Evolutionary conservation across 805 yeast species (phyloP).

Genomic region (Komagataella phaffii): DNA sequence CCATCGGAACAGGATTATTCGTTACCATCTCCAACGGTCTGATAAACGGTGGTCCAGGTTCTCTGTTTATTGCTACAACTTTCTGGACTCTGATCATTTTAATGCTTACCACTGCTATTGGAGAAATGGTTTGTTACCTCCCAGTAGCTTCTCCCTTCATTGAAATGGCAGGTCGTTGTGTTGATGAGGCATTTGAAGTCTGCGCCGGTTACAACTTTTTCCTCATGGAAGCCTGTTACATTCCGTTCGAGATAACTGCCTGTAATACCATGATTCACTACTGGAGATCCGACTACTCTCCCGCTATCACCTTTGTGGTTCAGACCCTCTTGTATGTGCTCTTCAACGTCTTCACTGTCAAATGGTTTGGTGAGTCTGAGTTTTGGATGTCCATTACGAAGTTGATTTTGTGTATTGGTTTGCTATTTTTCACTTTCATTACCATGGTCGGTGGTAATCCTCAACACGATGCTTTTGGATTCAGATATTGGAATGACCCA

Average conservation of each 20-base stretch:
- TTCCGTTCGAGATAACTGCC: conserved; percentile 33
- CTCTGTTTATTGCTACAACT: conserved; percentile 17
- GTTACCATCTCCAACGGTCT: conserved; percentile 23
- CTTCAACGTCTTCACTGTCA: conserved; percentile 33
- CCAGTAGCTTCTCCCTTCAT: conserved; percentile 24
- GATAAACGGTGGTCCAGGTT: conserved; percentile 20
- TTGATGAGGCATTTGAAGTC: conserved; percentile 22
- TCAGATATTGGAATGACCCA: conserved; percentile 27
- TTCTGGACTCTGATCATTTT: conserved; percentile 19
- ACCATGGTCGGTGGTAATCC: conserved; percentile 50
- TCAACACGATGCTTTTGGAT: conserved; percentile 34
- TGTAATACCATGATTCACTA: conserved; percentile 41
- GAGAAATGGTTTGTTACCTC: conserved; percentile 22
- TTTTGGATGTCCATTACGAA: conserved; percentile 33
- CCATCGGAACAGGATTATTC: conserved; percentile 24
- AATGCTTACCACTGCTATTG: conserved; percentile 20
- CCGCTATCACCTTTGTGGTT: conserved; percentile 30
- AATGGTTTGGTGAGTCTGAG: conserved; percentile 36
- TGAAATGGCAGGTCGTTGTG: conserved; percentile 22
- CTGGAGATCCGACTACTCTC: conserved; percentile 34
- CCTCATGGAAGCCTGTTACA: conserved; percentile 29
- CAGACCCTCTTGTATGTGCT: conserved; percentile 27
- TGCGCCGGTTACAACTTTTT: conserved; percentile 23
- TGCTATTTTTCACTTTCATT: conserved; percentile 33
- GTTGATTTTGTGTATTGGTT: conserved; percentile 31